phyloP scores from a whole-genome alignment of 345 rosid species.

The Linum tenue region DNA sequence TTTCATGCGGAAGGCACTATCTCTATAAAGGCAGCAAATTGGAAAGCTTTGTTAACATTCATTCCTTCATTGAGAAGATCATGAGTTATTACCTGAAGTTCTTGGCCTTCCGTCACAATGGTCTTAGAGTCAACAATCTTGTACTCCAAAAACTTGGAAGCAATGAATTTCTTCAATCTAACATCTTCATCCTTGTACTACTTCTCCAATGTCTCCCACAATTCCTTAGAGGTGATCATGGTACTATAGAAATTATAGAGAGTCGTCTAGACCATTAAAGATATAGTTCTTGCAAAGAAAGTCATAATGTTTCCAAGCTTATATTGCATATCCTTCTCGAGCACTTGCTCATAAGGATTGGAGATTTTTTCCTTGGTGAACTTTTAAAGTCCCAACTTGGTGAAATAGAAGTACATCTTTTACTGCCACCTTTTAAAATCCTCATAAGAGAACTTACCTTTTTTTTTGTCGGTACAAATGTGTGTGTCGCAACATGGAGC shows the following conservation, averaged over 20 bases:
- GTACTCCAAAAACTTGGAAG: neutral
- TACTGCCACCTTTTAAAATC: conserved; percentile 1
- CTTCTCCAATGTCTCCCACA: neutral
- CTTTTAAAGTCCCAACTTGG: neutral
- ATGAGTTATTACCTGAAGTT: neutral
- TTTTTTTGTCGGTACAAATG: no score
- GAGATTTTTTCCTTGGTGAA: neutral
- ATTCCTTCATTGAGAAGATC: neutral
- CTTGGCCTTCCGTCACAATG: neutral
- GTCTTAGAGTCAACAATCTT: conserved; percentile 1
- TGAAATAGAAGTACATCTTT: neutral
- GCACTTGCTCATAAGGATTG: neutral
- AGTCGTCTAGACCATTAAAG: neutral
- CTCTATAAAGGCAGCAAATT: neutral
- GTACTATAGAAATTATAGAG: neutral
- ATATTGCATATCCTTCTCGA: neutral
- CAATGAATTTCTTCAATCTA: neutral
- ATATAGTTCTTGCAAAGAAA: neutral
- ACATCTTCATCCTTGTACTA: conserved; percentile 3
- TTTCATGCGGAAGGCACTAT: neutral
- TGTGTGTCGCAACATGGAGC: no score
- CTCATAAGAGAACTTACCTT: no score
- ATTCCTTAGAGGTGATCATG: neutral
- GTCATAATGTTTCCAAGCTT: neutral
- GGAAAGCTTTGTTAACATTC: neutral